Base-by-base conservation (phyloP, 805 yeast species). In the Saturnispora galanensis region DNA sequence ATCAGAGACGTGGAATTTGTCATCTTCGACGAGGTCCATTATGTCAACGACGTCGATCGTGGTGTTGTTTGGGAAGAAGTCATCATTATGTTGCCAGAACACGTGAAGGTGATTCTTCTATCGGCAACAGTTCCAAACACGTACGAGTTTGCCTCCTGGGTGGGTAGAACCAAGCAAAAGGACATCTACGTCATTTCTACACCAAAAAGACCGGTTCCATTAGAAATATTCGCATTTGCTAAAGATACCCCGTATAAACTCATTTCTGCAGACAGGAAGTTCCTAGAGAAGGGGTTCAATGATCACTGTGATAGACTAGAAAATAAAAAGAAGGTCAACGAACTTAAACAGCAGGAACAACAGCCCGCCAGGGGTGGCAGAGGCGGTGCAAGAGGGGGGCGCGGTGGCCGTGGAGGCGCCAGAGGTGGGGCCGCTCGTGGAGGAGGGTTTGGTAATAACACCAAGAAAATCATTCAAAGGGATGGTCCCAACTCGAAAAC, bases 51-150 rank as follows among this genome's bases (percentile, higher is more conserved):
- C 63, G 83, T 87, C 55, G 93, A 88, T 53, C 79, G 99, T 67
- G 99, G 99, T 63, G 99, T 93, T 43, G 98, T 93, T 31, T 93
- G 99, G 99, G 99, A 93, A 67, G 99, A 93, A 65, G 90, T 97
- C 12, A 90, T 93, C 52, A 93, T 93, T 47, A 69, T 93, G 59
- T 71, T 93, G 36, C 99, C 99, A 4, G 97, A 94, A 56, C 89
- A 89, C 69, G 97, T 93, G 13, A 90, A 84, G 52, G 87, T 89
- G 57, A 96, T 90, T 3, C 85, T 90, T 56, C 67, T 90, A 51
- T 88, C 97, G 11, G 99, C 99, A 4, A 93, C 99, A 0, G 97
- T 93, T 7, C 98, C 99, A n/a, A 93, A 93, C 60, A 90, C 98
- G 0, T 84, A 76, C 59, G 99, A 93, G 59, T 93, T 93, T 71